These are phyloP conservation scores for Cryptomeria japonica DNA, from an alignment of 75 land plant species.

Conservation along the genomic window DNA sequence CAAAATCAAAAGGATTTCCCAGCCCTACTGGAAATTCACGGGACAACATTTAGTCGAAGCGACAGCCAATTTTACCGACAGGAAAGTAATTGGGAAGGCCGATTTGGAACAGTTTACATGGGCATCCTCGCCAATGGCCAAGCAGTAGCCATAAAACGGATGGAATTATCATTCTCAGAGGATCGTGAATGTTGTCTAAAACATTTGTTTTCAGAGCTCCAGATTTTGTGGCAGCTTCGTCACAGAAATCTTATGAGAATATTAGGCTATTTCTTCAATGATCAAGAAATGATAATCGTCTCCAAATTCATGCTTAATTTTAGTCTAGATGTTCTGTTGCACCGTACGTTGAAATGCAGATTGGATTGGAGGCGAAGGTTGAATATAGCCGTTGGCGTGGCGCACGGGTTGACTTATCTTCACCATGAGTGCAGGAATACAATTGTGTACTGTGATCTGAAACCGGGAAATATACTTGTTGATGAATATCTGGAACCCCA, in stretches of 20 bases:
- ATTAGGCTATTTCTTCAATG: background rate
- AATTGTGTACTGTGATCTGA: background rate
- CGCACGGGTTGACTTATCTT: background rate
- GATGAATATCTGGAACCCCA: background rate
- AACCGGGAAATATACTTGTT: background rate
- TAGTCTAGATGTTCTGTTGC: background rate
- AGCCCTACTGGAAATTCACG: no score
- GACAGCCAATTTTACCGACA: no score
- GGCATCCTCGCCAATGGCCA: background rate
- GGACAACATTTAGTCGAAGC: no score
- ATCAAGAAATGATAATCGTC: background rate
- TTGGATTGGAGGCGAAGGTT: background rate
- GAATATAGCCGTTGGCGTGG: background rate
- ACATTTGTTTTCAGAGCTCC: background rate
- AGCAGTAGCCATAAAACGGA: background rate
- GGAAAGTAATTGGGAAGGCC: no score
- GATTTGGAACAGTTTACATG: background rate
- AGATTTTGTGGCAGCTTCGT: background rate
- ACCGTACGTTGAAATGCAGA: background rate
- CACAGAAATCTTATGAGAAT: background rate
- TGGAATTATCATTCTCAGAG: background rate
- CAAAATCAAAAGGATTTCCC: background rate
- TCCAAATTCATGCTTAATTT: background rate
- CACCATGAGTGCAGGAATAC: background rate
- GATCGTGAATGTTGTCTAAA: background rate